Evolutionary conservation across 345 rosid species (phyloP).

Genomic region (Triadica sebifera): DNA sequence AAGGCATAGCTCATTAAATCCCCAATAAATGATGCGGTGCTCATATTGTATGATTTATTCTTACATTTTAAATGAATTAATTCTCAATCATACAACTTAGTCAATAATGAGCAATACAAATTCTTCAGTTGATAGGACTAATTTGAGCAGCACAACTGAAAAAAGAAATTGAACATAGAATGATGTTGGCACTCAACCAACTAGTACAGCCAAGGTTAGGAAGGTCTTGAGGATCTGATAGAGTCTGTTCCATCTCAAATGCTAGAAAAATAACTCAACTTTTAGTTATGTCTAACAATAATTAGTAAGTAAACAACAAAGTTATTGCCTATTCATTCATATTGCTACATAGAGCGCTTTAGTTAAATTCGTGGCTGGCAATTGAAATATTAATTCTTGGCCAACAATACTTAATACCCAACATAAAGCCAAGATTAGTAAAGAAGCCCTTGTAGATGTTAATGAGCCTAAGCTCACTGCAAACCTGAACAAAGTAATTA

Average conservation of each 20-base stretch:
- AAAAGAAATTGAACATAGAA: too few relatives aligned
- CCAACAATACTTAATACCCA: neutral
- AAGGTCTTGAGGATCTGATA: too few relatives aligned
- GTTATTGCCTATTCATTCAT: neutral
- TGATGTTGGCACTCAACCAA: neutral
- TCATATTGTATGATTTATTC: neutral
- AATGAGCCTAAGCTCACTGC: neutral
- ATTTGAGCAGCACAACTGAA: neutral
- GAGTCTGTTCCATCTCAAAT: neutral
- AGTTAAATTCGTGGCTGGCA: neutral
- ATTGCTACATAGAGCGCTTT: neutral
- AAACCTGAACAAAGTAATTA: neutral
- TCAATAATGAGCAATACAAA: neutral
- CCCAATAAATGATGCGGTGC: neutral
- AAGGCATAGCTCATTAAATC: neutral
- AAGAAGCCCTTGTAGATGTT: neutral
- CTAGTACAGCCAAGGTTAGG: too few relatives aligned
- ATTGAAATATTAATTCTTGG: neutral
- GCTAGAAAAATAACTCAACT: neutral
- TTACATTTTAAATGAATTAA: neutral
- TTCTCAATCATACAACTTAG: neutral
- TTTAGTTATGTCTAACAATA: neutral
- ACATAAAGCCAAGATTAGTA: neutral
- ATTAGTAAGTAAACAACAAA: neutral
- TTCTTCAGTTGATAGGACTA: neutral